Evolutionary conservation across 306 rosid species (phyloP), one percentile per base, ranked within the genome.

Genomic region (Cucumis sativus): DNA sequence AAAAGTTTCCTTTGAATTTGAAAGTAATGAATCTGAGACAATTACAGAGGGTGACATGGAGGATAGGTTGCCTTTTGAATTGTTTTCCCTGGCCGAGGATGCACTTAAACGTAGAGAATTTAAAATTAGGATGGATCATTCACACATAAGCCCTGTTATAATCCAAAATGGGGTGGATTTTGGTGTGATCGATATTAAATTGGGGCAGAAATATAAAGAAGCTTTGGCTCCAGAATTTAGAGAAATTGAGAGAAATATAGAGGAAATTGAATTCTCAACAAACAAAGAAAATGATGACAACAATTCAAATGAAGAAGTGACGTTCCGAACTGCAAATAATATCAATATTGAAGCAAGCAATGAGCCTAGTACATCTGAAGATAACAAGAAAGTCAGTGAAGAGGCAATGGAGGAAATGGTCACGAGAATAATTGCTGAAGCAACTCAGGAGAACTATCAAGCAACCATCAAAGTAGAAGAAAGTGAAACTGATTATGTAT

Each of bases 161-260:
- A 79, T 84, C 39, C 37, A 47, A 41, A 73, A 64, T 84, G 84
- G 79, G 57, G 57, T 72, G 37, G 52, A 76, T 72, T 51, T 76
- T 64, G 80, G 81, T 80, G 83, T 76, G 60, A 51, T 72, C 78
- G 81, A 66, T 63, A 73, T 75, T 43, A 82, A 83, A 76, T 86
- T 60, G 75, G 78, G 74, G 78, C 85, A 83, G 77, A 85, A 77
- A 54, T 69, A 65, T 73, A 72, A 65, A 77, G 96, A 88, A 84
- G 92, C 80, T 78, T 72, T 79, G 78, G 80, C 67, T 80, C 63
- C 82, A 15, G 86, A 82, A 78, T 77, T 62, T 40, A 83, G 54
- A 64, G 86, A 76, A 73, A 51, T 79, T 52, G 54, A 52, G 72
- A 73, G 74, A 67, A 79, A 80, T 39, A 62, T 77, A 40, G 52